These are phyloP conservation scores for Neonectria neomacrospora DNA, from an alignment of 2,329 filamentous ascomycete genomes.

Conservation along the genomic window DNA sequence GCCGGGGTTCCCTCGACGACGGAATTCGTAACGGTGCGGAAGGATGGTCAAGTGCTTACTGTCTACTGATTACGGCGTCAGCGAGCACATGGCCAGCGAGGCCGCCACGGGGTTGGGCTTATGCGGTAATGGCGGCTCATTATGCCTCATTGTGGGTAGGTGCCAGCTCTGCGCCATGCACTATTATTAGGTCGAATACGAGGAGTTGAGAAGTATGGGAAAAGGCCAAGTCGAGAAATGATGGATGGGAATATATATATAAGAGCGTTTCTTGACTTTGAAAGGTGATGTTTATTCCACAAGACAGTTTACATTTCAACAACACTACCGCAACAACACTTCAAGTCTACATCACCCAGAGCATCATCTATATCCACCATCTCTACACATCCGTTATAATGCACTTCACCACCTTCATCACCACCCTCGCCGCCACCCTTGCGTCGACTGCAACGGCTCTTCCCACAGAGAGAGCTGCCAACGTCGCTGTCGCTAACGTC, in stretches of 20 bases:
- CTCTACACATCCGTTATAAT: conserved; percentile 11
- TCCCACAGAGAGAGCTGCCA: neutral
- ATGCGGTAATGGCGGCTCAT: neutral
- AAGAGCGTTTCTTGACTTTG: neutral
- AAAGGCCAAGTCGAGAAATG: too few relatives aligned
- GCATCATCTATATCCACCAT: neutral
- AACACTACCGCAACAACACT: neutral
- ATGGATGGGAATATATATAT: conserved; percentile 11
- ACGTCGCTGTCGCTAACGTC: conserved; percentile 15
- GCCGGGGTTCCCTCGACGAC: conserved; percentile 1
- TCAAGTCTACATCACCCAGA: neutral
- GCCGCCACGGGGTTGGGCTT: neutral
- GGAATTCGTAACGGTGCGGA: neutral
- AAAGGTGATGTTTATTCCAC: neutral
- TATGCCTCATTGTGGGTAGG: neutral
- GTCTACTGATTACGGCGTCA: neutral
- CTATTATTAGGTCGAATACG: conserved; percentile 21
- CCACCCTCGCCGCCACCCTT: conserved; percentile 11
- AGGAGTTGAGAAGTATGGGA: neutral
- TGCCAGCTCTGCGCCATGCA: neutral
- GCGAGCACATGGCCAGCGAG: neutral
- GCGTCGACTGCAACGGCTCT: conserved; percentile 15
- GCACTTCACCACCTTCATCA: conserved; percentile 21
- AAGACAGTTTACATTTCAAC: neutral
- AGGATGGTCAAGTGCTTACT: conserved; percentile 14